Evolutionary conservation across 225 moss, liverwort and hornwort genomes (phyloP).

Genomic region (Rhytidiadelphus loreus): DNA sequence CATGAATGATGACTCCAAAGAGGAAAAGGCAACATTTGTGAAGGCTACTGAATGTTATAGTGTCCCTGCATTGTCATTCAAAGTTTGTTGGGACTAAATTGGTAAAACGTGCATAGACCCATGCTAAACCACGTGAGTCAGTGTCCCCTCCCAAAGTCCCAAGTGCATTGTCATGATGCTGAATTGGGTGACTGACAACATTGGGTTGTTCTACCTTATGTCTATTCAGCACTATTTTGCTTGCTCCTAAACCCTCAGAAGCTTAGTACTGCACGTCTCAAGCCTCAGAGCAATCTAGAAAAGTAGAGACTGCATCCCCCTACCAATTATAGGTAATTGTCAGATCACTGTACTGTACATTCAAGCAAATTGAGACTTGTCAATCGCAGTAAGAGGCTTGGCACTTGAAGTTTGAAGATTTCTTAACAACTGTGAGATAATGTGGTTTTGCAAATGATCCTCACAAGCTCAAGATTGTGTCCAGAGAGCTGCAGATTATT

Average conservation of each 20-base stretch:
- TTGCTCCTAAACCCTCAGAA: neutral
- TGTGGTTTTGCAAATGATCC: neutral
- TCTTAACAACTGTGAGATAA: neutral
- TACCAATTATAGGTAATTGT: neutral
- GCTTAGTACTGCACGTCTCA: too few relatives aligned
- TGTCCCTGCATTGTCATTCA: too few relatives aligned
- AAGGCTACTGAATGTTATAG: too few relatives aligned
- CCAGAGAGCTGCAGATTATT: neutral
- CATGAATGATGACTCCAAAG: too few relatives aligned
- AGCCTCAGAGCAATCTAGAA: neutral
- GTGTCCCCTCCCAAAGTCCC: fast-evolving
- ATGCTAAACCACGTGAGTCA: neutral
- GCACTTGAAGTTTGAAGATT: neutral
- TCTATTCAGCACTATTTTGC: neutral
- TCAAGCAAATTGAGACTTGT: neutral
- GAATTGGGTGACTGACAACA: fast-evolving
- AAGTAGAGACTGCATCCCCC: neutral
- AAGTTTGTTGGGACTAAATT: neutral
- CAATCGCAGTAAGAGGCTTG: neutral
- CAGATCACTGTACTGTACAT: neutral
- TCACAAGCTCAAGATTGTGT: neutral
- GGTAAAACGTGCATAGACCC: neutral
- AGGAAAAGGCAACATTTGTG: too few relatives aligned
- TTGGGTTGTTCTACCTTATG: neutral
- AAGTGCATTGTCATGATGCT: neutral